Evolutionary conservation across 208 protist genomes (phyloP).

Genomic region (Herpetomonas samuelpessoai): DNA sequence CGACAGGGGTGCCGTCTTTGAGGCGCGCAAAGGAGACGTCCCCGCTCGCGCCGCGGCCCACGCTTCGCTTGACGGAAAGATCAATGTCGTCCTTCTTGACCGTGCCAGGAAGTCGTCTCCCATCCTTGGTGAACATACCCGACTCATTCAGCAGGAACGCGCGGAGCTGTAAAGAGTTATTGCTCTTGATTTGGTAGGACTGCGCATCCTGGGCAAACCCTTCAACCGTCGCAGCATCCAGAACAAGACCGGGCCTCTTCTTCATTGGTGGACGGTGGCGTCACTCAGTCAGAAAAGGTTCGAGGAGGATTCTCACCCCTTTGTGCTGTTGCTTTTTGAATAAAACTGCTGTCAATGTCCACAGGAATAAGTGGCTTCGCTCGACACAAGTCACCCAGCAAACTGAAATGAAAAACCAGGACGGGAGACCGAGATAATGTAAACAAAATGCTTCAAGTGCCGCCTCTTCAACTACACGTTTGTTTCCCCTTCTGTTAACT

Average conservation of each 20-base stretch:
- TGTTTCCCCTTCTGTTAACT: too few species aligned
- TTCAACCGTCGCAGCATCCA: slow-evolving; percentile 68
- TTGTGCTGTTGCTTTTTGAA: too few species aligned
- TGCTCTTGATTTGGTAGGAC: slow-evolving; percentile 89
- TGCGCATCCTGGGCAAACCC: slow-evolving; percentile 64
- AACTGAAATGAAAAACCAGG: too few species aligned
- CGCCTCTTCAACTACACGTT: too few species aligned
- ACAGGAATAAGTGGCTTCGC: too few species aligned
- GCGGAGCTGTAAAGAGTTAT: slow-evolving; percentile 83
- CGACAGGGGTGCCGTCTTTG: slow-evolving; percentile 72
- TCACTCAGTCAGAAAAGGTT: slow-evolving; percentile 12
- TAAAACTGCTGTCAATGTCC: too few species aligned
- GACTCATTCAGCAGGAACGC: slow-evolving; percentile 82
- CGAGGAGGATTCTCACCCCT: slow-evolving; percentile 1
- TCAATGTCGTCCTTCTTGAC: slow-evolving; percentile 86
- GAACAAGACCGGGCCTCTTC: slow-evolving; percentile 47
- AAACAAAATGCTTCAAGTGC: too few species aligned
- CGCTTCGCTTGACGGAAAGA: slow-evolving; percentile 42
- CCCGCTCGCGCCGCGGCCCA: slow-evolving; percentile 77
- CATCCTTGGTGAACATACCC: slow-evolving; percentile 86
- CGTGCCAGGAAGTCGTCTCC: slow-evolving; percentile 53
- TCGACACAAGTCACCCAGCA: too few species aligned
- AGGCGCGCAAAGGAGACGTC: slow-evolving; percentile 71
- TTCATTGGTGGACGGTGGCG: slow-evolving; percentile 28
- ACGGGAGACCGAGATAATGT: too few species aligned